A percentile compares a stretch with the other conserved stretches of the same genome.
Evolutionary conservation across 2,329 filamentous ascomycete genomes (phyloP).

Genomic region (Simplicillium aogashimaense): DNA sequence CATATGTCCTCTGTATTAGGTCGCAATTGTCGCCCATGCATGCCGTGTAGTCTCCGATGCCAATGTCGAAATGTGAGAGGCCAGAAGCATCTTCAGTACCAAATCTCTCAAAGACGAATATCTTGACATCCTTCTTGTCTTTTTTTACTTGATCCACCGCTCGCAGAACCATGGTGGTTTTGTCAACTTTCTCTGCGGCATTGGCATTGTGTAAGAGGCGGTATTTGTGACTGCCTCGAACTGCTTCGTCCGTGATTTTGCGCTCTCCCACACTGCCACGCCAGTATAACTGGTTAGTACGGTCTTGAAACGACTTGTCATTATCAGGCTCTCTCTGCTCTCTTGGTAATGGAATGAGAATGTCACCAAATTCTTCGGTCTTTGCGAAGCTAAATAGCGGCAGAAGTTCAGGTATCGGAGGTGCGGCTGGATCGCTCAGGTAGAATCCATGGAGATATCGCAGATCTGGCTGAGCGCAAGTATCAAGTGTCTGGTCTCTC

Average conservation of each 20-base stretch:
- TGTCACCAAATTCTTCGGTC: slow-evolving; percentile 63
- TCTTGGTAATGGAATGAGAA: slow-evolving; percentile 57
- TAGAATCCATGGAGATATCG: slow-evolving; percentile 65
- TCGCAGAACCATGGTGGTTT: slow-evolving; percentile 46
- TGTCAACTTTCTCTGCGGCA: slow-evolving; percentile 39
- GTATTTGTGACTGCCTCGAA: slow-evolving; percentile 61
- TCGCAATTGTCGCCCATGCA: slow-evolving; percentile 38
- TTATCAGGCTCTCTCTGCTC: slow-evolving; percentile 34
- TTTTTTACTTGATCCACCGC: slow-evolving; percentile 19
- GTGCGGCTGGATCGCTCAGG: slow-evolving; percentile 51
- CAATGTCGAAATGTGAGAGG: slow-evolving; percentile 43
- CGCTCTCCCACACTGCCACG: slow-evolving; percentile 56
- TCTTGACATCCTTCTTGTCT: slow-evolving; percentile 22
- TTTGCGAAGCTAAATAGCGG: slow-evolving; percentile 72
- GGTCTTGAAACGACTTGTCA: slow-evolving; percentile 43
- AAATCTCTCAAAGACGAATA: slow-evolving; percentile 47
- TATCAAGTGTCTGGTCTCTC: slow-evolving; percentile 41
- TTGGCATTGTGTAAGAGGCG: slow-evolving; percentile 62
- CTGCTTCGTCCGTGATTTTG: slow-evolving; percentile 35
- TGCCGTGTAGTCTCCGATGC: slow-evolving; percentile 46
- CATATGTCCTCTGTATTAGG: slow-evolving; percentile 19
- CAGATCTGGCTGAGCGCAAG: slow-evolving; percentile 71
- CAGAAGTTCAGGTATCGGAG: slow-evolving; percentile 53
- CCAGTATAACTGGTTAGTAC: slow-evolving; percentile 62
- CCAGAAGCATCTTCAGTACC: slow-evolving; percentile 41